Base-by-base conservation (phyloP, 441 rosid species). In the Bocquillonia castaneifolia region DNA sequence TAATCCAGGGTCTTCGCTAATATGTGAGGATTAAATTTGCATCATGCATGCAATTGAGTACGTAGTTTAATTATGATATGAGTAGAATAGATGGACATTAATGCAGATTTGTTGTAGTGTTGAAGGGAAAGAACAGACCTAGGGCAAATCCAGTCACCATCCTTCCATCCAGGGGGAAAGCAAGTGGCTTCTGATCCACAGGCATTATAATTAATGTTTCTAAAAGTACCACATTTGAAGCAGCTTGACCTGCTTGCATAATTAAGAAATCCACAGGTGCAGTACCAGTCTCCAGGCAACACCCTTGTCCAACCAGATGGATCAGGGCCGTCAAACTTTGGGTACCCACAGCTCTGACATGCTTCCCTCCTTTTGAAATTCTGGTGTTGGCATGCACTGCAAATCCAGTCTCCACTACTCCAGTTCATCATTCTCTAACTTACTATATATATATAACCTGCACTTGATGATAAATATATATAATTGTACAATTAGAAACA, bases 391-490 rank as follows among this genome's bases (percentile, higher is more conserved):
- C 99, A 93, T 18, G 90, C 96, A 1, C 74, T 85, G 28, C 99
- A 93, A 76, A 89, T 61, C 99, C 99, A 93, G 63, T 93, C 99
- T 83, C 97, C 97, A 81, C 89, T 91, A 22, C 83, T 54, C 91
- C 89, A 86, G 82, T 83, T 91, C 97, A 93, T 91, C 97, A 93
- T 77, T 71, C 68, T 50, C 34, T 57, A 13, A 54, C 56, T 53
- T 56, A 29, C 9, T 29, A 15, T n/a, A n/a, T n/a, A n/a, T n/a
- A 3, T 3, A 65, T 9, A 26, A 39, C 59, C 59, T 60, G 47
- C n/a, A n/a, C n/a, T n/a, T n/a, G n/a, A n/a, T n/a, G n/a, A n/a
- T n/a, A n/a, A n/a, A n/a, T n/a, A 59, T 23, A 12, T n/a, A 6
- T 53, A 34, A 26, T 23, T 15, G 44, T 23, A 58, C 26, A 37